These are phyloP conservation scores for Globisporangium megalacanthum DNA, from an alignment of 352 stramenopile species.

Conservation along the genomic window DNA sequence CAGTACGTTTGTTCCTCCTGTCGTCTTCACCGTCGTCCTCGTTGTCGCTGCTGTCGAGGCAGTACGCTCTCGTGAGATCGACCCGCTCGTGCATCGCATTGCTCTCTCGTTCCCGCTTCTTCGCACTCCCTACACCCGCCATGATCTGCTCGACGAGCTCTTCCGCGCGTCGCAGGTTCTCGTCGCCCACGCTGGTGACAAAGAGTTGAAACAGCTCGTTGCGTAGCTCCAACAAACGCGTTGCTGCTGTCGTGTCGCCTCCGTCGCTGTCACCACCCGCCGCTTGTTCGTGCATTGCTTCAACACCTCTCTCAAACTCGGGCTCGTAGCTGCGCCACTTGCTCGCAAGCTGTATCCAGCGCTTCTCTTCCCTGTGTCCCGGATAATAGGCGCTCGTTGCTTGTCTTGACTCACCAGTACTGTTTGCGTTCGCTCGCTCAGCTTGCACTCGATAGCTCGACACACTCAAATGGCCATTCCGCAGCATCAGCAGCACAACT, in stretches of 20 bases:
- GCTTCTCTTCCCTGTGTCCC: slow-evolving; percentile 31
- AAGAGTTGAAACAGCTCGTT: slow-evolving; percentile 16
- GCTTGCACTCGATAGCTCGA: slow-evolving; percentile 35
- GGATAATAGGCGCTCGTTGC: slow-evolving; percentile 3
- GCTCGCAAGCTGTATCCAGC: slow-evolving; percentile 45
- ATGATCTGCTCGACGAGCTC: slow-evolving; percentile 5
- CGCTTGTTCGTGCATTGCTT: slow-evolving; percentile 32
- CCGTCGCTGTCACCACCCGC: neutral
- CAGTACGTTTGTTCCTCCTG: neutral
- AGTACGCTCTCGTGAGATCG: slow-evolving; percentile 2
- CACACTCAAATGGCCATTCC: slow-evolving; percentile 52
- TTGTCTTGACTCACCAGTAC: no score
- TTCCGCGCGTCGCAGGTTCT: slow-evolving; percentile 10
- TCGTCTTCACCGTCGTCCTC: neutral
- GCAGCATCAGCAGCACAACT: slow-evolving; percentile 51
- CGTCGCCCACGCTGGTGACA: neutral
- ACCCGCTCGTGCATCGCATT: neutral
- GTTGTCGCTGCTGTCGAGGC: neutral
- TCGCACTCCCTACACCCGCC: neutral
- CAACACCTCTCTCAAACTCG: slow-evolving; percentile 42
- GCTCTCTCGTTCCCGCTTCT: neutral
- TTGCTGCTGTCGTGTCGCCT: neutral
- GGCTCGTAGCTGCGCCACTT: slow-evolving; percentile 48
- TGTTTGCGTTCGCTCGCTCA: neutral
- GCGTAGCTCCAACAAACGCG: slow-evolving; percentile 8